These are phyloP conservation scores for Thozetella sp. DNA, from an alignment of 495 filamentous ascomycete genomes.

Conservation along the genomic window DNA sequence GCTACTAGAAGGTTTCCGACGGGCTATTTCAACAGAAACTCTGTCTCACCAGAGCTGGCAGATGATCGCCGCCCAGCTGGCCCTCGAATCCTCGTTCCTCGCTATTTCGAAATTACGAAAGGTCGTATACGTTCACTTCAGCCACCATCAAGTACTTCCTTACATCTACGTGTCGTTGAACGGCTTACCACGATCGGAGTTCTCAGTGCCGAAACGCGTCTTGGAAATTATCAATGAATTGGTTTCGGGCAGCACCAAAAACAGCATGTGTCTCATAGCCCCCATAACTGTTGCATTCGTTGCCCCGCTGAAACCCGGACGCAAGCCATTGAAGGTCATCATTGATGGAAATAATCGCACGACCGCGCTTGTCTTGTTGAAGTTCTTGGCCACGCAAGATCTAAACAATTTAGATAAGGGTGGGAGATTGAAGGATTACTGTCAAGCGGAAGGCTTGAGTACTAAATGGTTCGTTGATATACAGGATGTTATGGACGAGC, in stretches of 20 bases:
- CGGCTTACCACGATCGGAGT: constrained; percentile 5
- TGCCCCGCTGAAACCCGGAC: background rate
- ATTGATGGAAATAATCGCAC: constrained; percentile 10
- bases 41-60: background rate
- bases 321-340: constrained; percentile 5
- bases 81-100: constrained; percentile 8
- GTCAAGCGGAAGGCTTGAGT: background rate
- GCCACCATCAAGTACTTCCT: constrained; percentile 4
- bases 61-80: background rate
- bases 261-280: background rate
- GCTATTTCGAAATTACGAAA: constrained; percentile 1
- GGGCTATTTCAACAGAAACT: background rate
- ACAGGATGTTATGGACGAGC: background rate
- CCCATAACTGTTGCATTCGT: constrained; percentile 6
- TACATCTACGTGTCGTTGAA: constrained; percentile 8
- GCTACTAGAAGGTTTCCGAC: background rate
- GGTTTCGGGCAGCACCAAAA: background rate
- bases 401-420: background rate
- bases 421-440: constrained; percentile 2
- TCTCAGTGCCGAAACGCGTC: constrained; percentile 3
- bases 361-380: constrained; percentile 5
- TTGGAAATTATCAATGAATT: constrained; percentile 8
- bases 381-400: constrained; percentile 4
- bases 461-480: background rate
- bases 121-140: constrained; percentile 5